Conservation (phyloP, 176 grass and related monocot genomes). For the Calamus simplicifolius region DNA sequence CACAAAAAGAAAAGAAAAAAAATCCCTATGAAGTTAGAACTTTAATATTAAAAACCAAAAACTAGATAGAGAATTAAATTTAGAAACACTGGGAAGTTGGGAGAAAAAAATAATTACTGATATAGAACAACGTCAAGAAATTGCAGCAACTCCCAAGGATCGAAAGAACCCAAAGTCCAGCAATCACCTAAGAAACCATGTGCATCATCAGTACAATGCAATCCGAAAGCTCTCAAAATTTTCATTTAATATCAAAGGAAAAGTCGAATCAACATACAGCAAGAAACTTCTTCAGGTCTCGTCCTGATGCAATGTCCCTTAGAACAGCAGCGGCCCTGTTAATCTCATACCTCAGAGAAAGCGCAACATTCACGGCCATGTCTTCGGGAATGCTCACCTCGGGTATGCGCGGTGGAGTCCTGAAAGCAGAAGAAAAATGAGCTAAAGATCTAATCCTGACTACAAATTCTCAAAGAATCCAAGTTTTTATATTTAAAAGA, state of each 20-base stretch:
- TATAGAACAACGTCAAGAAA: constrained; percentile 91
- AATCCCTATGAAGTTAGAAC: no score
- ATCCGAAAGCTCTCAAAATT: not conserved
- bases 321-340: constrained; percentile 59
- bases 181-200: constrained; percentile 49
- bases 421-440: constrained; percentile 28
- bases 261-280: constrained; percentile 39
- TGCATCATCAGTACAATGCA: not conserved
- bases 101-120: constrained; percentile 37
- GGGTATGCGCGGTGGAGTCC: constrained; percentile 42
- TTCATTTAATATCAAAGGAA: not conserved
- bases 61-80: no score
- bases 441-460: not conserved
- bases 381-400: constrained; percentile 57
- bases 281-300: constrained; percentile 83
- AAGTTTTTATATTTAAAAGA: not conserved
- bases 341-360: constrained; percentile 55
- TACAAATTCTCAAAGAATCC: no score
- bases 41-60: no score
- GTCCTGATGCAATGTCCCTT: constrained; percentile 64
- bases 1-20: constrained; percentile 7
- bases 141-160: constrained; percentile 60
- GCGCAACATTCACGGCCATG: constrained; percentile 46
- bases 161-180: constrained; percentile 81
- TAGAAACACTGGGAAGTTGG: not conserved